These are phyloP conservation scores for Chrysochromulina parva DNA, from an alignment of 78 protist genomes.

Conservation along the genomic window DNA sequence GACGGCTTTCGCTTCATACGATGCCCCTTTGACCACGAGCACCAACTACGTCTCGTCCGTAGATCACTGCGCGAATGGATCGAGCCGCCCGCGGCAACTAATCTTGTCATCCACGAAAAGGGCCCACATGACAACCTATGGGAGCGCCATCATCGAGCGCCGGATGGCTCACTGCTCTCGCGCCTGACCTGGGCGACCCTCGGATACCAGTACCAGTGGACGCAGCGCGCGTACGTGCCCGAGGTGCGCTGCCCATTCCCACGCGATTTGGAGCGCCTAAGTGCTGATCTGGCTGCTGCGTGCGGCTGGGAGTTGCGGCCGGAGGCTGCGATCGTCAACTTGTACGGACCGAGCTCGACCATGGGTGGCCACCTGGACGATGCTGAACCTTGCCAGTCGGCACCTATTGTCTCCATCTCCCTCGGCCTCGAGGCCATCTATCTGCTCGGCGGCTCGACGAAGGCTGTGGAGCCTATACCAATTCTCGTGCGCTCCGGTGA, in stretches of 20 bases:
- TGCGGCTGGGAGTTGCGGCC: neutral
- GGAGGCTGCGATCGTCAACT: slow-evolving; percentile 2
- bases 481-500: neutral
- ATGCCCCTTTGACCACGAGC: neutral
- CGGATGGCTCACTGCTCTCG: neutral
- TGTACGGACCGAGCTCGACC: neutral
- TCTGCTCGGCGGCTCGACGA: neutral
- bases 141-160: neutral
- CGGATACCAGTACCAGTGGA: slow-evolving; percentile 16
- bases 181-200: neutral
- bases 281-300: neutral
- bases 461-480: neutral
- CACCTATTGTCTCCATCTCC: neutral
- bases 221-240: neutral
- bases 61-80: neutral
- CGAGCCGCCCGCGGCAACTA: neutral
- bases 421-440: neutral
- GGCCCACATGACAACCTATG: neutral
- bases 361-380: neutral
- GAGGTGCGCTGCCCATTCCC: neutral
- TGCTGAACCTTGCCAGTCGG: neutral
- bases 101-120: neutral
- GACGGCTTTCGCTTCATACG: neutral
- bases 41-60: neutral
- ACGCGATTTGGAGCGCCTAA: neutral